Percentiles rank a stretch among this genome's conserved stretches.
Conservation (phyloP, 2,329 filamentous ascomycete genomes). For the Aspergillus cejpii region DNA sequence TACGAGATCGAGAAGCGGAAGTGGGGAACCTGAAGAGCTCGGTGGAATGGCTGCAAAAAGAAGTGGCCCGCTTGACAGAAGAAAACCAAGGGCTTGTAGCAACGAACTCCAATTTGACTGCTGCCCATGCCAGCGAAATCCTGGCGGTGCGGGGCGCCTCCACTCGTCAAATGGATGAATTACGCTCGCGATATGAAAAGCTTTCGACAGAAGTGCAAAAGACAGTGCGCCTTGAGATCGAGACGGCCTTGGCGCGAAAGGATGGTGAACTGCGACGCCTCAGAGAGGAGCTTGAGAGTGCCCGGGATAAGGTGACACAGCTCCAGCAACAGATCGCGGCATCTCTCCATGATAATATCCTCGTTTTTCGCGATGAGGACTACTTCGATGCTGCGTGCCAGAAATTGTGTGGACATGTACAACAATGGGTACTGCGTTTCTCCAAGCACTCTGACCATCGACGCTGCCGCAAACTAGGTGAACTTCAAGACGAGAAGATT, state of each 20-base stretch:
- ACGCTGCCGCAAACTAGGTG: slow-evolving; percentile 71
- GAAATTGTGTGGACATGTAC: slow-evolving; percentile 88
- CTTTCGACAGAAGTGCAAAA: slow-evolving; percentile 58
- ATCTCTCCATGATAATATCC: slow-evolving; percentile 62
- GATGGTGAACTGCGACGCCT: slow-evolving; percentile 76
- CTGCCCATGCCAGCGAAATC: slow-evolving; percentile 65
- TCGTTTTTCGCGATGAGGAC: slow-evolving; percentile 78
- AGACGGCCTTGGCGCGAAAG: slow-evolving; percentile 65
- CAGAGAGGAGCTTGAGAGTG: slow-evolving; percentile 67
- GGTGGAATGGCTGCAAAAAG: slow-evolving; percentile 71
- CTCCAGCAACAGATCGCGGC: slow-evolving; percentile 55
- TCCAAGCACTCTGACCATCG: slow-evolving; percentile 95
- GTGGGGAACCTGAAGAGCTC: slow-evolving; percentile 75
- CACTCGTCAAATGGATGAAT: slow-evolving; percentile 61
- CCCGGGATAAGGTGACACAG: slow-evolving; percentile 55
- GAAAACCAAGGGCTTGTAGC: slow-evolving; percentile 73
- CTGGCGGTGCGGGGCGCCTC: slow-evolving; percentile 59
- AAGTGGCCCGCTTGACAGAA: slow-evolving; percentile 72
- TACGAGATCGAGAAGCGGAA: slow-evolving; percentile 78
- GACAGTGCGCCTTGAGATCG: slow-evolving; percentile 56
- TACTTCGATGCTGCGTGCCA: slow-evolving; percentile 94
- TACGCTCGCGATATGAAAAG: slow-evolving; percentile 57
- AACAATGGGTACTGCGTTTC: slow-evolving; percentile 96
- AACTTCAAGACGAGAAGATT: slow-evolving; percentile 86
- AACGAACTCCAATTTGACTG: slow-evolving; percentile 68